These are phyloP conservation scores for Hypoxylon sp. DNA, from an alignment of 2,329 filamentous ascomycete genomes.

Conservation along the genomic window DNA sequence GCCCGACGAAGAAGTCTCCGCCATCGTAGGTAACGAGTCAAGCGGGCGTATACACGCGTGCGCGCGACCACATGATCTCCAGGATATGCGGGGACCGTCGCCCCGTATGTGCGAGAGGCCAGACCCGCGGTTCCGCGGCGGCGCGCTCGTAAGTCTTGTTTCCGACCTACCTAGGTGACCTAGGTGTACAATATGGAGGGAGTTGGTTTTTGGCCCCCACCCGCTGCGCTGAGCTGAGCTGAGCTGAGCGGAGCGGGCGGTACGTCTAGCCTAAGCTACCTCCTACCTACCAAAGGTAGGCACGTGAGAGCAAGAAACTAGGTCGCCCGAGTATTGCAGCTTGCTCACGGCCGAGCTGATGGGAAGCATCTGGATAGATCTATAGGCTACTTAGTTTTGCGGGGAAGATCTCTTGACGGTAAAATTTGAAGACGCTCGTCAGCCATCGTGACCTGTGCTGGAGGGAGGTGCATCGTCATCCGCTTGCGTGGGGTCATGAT, in stretches of 20 bases:
- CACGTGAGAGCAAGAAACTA: constrained; percentile 29
- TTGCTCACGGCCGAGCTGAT: constrained; percentile 26
- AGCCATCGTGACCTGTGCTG: constrained; percentile 18
- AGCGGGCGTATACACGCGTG: neutral
- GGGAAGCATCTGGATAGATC: constrained; percentile 11
- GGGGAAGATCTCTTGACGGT: constrained; percentile 40
- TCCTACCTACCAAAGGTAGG: too few relatives aligned
- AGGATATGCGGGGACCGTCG: constrained; percentile 33
- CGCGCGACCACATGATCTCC: constrained; percentile 39
- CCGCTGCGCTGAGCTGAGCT: constrained; percentile 9
- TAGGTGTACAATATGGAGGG: neutral
- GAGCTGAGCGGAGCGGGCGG: neutral
- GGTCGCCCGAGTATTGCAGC: constrained; percentile 29
- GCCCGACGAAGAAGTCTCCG: constrained; percentile 3
- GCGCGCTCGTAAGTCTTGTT: neutral
- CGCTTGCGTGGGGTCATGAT: neutral
- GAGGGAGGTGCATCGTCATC: neutral
- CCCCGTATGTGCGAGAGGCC: neutral
- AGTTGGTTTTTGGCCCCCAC: constrained; percentile 31
- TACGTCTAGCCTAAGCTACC: neutral
- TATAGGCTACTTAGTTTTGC: constrained; percentile 23
- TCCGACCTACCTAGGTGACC: neutral
- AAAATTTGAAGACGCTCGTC: constrained; percentile 15
- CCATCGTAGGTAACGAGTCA: neutral
- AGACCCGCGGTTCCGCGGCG: constrained; percentile 21